Conservation (phyloP, 2,329 filamentous ascomycete genomes). For the Fusarium sp. region DNA sequence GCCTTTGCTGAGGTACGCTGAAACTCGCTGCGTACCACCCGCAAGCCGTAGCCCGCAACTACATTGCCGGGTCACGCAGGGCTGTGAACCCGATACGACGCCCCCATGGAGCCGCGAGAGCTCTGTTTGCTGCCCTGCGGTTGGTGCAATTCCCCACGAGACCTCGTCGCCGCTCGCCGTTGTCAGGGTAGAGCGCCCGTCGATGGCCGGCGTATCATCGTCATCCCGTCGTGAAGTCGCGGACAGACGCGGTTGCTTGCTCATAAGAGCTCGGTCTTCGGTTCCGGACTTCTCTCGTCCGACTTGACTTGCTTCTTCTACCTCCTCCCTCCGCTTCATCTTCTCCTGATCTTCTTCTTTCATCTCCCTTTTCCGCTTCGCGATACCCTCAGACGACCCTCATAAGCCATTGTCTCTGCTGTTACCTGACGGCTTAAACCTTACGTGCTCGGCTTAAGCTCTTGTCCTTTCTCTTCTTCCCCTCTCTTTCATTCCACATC, state of each 20-base stretch:
- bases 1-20: not conserved
- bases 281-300: conserved; percentile 33
- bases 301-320: conserved; percentile 30
- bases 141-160: conserved; percentile 35
- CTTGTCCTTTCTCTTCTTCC: conserved; percentile 20
- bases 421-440: conserved; percentile 24
- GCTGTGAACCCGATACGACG: conserved; percentile 35
- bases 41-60: not conserved
- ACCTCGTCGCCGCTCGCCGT: conserved; percentile 27
- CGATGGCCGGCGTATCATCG: conserved; percentile 42
- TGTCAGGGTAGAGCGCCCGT: conserved; percentile 29
- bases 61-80: conserved; percentile 37
- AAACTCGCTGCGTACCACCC: not conserved
- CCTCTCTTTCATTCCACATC: conserved; percentile 18
- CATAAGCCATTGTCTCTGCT: conserved; percentile 13
- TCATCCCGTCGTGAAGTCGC: conserved; percentile 38
- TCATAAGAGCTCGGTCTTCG: conserved; percentile 11
- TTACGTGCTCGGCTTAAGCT: conserved; percentile 27
- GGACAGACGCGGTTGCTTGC: conserved; percentile 27
- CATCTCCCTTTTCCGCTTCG: conserved; percentile 17
- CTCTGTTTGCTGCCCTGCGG: conserved; percentile 21
- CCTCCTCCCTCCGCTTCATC: conserved; percentile 11
- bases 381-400: conserved; percentile 35
- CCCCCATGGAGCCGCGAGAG: conserved; percentile 24
- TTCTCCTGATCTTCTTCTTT: conserved; percentile 18